Evolutionary conservation across 257 asterid genomes (phyloP).

Genomic region (Echium plantagineum): DNA sequence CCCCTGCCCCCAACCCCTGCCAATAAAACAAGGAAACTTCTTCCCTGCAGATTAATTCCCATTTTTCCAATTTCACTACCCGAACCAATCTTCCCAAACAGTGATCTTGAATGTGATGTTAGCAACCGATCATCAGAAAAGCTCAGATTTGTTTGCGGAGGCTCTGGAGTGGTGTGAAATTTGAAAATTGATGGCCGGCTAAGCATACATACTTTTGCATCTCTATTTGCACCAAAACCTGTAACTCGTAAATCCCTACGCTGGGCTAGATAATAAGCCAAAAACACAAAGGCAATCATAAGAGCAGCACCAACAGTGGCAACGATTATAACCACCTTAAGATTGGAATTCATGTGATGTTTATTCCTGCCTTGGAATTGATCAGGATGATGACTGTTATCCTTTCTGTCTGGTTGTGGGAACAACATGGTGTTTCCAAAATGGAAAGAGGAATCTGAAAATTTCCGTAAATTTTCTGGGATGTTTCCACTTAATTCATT

Average conservation of each 20-base stretch:
- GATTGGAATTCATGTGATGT: slow-evolving; percentile 33
- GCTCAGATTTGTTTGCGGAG: slow-evolving; percentile 62
- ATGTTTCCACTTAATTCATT: slow-evolving; percentile 54
- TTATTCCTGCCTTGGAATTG: slow-evolving; percentile 5
- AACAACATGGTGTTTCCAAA: slow-evolving; percentile 46
- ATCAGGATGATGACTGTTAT: slow-evolving; percentile 14
- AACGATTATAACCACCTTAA: slow-evolving; percentile 59
- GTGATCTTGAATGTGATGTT: slow-evolving; percentile 53
- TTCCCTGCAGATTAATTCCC: no score
- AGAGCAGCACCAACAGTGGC: slow-evolving; percentile 65
- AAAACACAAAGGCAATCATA: slow-evolving; percentile 61
- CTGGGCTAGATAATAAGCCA: slow-evolving; percentile 62
- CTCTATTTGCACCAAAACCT: slow-evolving; percentile 37
- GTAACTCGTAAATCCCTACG: slow-evolving; percentile 35
- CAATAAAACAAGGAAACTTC: no score
- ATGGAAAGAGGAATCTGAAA: slow-evolving; percentile 52
- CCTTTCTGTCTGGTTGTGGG: slow-evolving; percentile 12
- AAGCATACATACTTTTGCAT: slow-evolving; percentile 49
- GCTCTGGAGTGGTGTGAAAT: slow-evolving; percentile 42
- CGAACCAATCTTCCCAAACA: slow-evolving; percentile 46
- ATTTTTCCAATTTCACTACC: slow-evolving; percentile 58
- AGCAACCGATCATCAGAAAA: slow-evolving; percentile 78
- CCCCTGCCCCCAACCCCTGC: no score
- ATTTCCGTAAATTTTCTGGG: slow-evolving; percentile 48
- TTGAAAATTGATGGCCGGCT: slow-evolving; percentile 53